These are phyloP conservation scores for Pichia sp. DNA, from an alignment of 1,139 yeast genomes.

Conservation along the genomic window DNA sequence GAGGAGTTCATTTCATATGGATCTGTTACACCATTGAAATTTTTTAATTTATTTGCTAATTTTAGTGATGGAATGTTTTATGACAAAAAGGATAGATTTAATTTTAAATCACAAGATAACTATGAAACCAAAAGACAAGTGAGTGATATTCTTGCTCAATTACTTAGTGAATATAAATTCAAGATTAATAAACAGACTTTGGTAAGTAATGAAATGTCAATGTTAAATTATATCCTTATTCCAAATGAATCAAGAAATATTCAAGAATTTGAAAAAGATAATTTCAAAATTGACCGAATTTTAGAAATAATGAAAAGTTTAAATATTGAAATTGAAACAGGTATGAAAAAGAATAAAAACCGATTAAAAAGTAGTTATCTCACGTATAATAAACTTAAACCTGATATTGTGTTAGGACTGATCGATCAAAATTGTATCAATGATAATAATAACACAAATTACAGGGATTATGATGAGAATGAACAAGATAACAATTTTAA, in stretches of 20 bases:
- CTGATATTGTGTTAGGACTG: conserved; percentile 8
- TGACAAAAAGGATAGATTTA: conserved; percentile 14
- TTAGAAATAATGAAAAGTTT: conserved; percentile 3
- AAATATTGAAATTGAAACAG: conserved; percentile 7
- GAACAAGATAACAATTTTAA: background rate
- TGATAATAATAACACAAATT: background rate
- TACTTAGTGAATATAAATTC: conserved; percentile 8
- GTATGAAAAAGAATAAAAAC: background rate
- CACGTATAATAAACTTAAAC: conserved; percentile 4
- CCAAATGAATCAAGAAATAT: conserved; percentile 28
- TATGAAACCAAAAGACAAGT: conserved; percentile 22
- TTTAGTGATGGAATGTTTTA: conserved; percentile 39
- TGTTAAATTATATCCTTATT: conserved; percentile 39
- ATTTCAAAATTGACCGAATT: conserved; percentile 1
- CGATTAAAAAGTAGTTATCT: background rate
- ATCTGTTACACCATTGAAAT: conserved; percentile 54
- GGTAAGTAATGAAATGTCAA: conserved; percentile 38
- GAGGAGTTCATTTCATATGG: conserved; percentile 53
- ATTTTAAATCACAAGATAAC: conserved; percentile 11
- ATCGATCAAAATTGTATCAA: conserved; percentile 5
- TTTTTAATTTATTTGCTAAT: conserved; percentile 54
- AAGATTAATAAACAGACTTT: conserved; percentile 6
- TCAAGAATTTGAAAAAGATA: conserved; percentile 28
- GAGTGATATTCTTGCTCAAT: conserved; percentile 15
- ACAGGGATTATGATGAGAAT: background rate